Evolutionary conservation across 805 yeast species (phyloP).

Genomic region (Clavispora asparagi): DNA sequence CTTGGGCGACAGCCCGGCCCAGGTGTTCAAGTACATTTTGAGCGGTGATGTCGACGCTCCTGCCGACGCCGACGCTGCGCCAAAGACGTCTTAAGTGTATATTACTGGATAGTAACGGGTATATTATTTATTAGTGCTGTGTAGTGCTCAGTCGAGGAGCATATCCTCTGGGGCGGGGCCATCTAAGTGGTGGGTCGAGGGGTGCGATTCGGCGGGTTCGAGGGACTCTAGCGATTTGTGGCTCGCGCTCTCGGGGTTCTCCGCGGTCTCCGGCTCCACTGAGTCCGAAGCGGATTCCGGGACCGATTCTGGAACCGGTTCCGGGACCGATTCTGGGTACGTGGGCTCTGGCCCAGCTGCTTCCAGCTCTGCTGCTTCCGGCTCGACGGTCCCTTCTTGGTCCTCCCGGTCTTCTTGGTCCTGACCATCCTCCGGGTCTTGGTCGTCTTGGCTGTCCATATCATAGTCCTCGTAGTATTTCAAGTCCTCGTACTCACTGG

Average conservation of each 20-base stretch:
- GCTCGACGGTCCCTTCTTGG: neutral
- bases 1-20: slow-evolving; percentile 57
- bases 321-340: no score
- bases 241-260: no score
- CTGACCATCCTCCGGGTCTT: no score
- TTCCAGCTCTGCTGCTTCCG: slow-evolving; percentile 11
- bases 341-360: no score
- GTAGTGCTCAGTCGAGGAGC: slow-evolving; percentile 1
- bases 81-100: neutral
- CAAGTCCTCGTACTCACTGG: slow-evolving; percentile 25
- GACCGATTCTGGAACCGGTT: no score
- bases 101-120: neutral
- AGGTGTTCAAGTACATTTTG: slow-evolving; percentile 54
- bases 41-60: slow-evolving; percentile 32
- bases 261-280: no score
- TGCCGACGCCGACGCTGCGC: neutral
- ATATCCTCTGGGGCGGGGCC: neutral
- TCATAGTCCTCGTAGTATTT: slow-evolving; percentile 17
- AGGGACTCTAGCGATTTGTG: no score
- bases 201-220: no score
- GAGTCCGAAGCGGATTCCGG: no score
- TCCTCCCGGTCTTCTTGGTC: slow-evolving; percentile 12
- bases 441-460: slow-evolving; percentile 11
- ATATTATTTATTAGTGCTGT: neutral
- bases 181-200: no score